These are phyloP conservation scores for Penicillium sp. DNA, from an alignment of 2,329 filamentous ascomycete genomes.

Conservation along the genomic window DNA sequence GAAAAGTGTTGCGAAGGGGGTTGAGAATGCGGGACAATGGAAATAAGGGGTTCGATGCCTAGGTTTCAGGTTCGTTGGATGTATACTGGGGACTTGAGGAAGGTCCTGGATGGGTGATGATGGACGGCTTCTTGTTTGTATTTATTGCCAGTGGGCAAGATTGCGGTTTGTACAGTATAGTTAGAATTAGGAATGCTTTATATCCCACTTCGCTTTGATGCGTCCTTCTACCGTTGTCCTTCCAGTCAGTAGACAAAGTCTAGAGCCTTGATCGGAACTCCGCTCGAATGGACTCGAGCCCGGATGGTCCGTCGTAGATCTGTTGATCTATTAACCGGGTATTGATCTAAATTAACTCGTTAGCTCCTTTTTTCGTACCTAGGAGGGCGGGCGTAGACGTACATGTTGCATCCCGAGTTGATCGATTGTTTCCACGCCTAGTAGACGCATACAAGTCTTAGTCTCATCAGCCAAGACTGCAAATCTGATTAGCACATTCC, in stretches of 20 bases:
- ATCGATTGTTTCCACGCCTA: conserved; percentile 22
- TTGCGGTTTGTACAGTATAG: background rate
- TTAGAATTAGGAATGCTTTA: background rate
- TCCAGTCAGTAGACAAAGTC: background rate
- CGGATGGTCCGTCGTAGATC: conserved; percentile 76
- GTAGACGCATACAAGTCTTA: conserved; percentile 25
- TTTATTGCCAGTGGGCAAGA: background rate
- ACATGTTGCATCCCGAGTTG: conserved; percentile 23
- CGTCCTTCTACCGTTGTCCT: background rate
- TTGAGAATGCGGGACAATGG: conserved; percentile 60
- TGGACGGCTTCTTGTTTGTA: no score
- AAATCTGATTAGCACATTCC: background rate
- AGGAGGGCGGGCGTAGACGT: background rate
- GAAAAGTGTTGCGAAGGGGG: conserved; percentile 51
- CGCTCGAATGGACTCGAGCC: conserved; percentile 55
- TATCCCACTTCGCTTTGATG: background rate
- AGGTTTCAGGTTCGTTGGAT: background rate
- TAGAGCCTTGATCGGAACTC: conserved; percentile 53
- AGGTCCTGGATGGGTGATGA: no score
- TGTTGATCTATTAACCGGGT: conserved; percentile 76
- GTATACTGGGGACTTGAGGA: no score
- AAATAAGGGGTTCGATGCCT: conserved; percentile 3
- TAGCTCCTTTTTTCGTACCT: background rate
- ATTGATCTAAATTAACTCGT: conserved; percentile 63
- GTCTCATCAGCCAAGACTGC: conserved; percentile 25